Conservation (phyloP, 2,329 filamentous ascomycete genomes). For the Phoma sp. region DNA sequence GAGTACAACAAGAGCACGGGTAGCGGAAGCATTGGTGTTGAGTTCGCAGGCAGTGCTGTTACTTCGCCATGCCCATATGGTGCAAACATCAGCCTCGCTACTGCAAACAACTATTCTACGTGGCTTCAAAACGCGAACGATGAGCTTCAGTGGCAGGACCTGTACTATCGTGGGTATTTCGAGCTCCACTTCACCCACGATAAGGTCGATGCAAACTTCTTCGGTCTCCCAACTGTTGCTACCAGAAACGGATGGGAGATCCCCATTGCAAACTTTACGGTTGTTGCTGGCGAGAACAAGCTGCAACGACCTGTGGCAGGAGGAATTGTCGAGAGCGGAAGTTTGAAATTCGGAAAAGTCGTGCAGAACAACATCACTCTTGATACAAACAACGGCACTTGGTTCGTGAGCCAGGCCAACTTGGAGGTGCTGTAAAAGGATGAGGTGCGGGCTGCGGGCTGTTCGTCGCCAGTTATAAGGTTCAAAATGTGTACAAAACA, state of each 20-base stretch:
- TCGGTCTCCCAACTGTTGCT: slow-evolving; percentile 66
- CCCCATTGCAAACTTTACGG: slow-evolving; percentile 72
- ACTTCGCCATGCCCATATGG: slow-evolving; percentile 66
- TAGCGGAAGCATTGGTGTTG: slow-evolving; percentile 53
- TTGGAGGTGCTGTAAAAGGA: slow-evolving; percentile 30
- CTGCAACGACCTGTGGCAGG: slow-evolving; percentile 59
- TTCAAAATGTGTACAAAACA: neutral
- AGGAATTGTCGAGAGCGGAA: slow-evolving; percentile 63
- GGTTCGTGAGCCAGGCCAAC: slow-evolving; percentile 41
- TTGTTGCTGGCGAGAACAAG: slow-evolving; percentile 66
- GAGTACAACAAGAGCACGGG: slow-evolving; percentile 50
- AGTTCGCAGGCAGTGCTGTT: slow-evolving; percentile 70
- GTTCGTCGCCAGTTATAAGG: neutral
- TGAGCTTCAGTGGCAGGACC: slow-evolving; percentile 75
- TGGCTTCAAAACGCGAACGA: slow-evolving; percentile 57
- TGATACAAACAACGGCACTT: slow-evolving; percentile 43
- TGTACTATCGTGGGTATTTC: slow-evolving; percentile 77
- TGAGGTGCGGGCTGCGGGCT: neutral
- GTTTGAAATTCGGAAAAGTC: slow-evolving; percentile 56
- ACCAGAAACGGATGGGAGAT: slow-evolving; percentile 69
- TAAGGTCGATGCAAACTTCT: slow-evolving; percentile 68
- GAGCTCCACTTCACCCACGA: slow-evolving; percentile 63
- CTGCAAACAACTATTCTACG: slow-evolving; percentile 54
- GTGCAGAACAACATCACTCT: slow-evolving; percentile 45
- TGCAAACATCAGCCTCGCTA: slow-evolving; percentile 61